Base-by-base conservation (phyloP, 441 rosid species). In the Jatropha podagrica region DNA sequence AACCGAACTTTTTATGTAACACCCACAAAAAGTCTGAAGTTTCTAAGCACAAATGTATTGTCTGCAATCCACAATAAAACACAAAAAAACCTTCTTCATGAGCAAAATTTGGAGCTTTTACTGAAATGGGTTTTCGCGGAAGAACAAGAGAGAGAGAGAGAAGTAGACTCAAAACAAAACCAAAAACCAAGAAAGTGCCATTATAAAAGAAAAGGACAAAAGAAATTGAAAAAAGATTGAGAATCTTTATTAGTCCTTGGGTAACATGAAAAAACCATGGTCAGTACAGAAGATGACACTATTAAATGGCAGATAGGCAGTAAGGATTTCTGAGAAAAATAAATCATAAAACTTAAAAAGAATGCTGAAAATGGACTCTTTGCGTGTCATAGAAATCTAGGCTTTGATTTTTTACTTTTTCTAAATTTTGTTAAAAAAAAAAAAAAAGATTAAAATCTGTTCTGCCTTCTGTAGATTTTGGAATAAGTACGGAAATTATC, bases 221-320 rank as follows among this genome's bases (percentile, higher is more conserved):
- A 9, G 48, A 13, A 6, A 32, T 2, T 37, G 1, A 17, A 37
- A 37, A 5, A 41, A 56, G 69, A 64, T 15, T 61, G 68, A 66
- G 76, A 85, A 81, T 70, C 80, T 78, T 44, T 44, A 44, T 52
- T 54, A 63, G 70, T 37, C 18, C 46, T 48, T 20, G 52, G 27
- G 72, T 48, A 54, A 60, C 74, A 68, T 48, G 76, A 52, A 76
- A 40, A 60, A 67, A 49, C 37, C 74, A 73, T 13, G 72, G 78
- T 66, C 79, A 44, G 61, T 42, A 23, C 7, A 14, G 7, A 17
- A 38, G 73, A 70, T 48, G 73, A 37, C 62, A 65, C 44, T 65
- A 64, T 54, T 68, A 71, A 76, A 68, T 42, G 83, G 62, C 55
- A 52, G 63, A 71, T 44, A 70, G 23, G 78, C 63, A 46, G 60